Conservation (phyloP, 2,329 filamentous ascomycete species). For the Blumeria graminis region DNA sequence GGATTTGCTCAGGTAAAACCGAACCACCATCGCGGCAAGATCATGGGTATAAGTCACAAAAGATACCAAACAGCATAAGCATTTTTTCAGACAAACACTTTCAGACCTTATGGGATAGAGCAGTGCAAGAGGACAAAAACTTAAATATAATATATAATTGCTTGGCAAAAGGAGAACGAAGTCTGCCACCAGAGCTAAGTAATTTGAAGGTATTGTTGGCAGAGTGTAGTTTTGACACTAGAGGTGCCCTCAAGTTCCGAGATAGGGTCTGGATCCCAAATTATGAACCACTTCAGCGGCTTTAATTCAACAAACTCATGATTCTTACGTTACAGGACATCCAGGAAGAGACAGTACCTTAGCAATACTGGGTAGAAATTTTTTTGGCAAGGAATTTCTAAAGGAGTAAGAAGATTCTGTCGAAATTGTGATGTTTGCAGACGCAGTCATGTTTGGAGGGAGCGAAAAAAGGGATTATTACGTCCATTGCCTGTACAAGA, state of each 20-base stretch:
- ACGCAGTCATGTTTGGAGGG: too few species aligned
- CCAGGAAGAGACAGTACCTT: neutral
- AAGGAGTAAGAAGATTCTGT: neutral
- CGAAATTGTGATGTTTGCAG: too few species aligned
- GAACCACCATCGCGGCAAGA: too few species aligned
- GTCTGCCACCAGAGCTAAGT: neutral
- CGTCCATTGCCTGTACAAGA: neutral
- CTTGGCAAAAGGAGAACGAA: neutral
- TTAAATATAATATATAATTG: neutral
- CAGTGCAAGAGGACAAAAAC: neutral
- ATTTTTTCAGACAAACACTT: neutral
- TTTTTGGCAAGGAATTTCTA: neutral
- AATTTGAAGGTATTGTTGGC: neutral
- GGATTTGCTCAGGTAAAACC: neutral
- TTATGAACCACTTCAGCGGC: neutral
- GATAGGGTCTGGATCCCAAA: neutral
- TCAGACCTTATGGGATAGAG: neutral
- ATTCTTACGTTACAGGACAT: neutral
- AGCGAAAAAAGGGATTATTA: neutral
- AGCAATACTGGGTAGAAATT: too few species aligned
- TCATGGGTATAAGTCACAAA: neutral
- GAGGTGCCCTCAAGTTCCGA: neutral
- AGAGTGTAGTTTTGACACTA: neutral
- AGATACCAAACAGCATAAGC: neutral
- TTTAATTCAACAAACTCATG: neutral